Percentiles rank a stretch among this genome's conserved stretches.
These are phyloP conservation scores for Mycena sp. DNA, from an alignment of 1,284 basidiomycete genomes.

Conservation along the genomic window DNA sequence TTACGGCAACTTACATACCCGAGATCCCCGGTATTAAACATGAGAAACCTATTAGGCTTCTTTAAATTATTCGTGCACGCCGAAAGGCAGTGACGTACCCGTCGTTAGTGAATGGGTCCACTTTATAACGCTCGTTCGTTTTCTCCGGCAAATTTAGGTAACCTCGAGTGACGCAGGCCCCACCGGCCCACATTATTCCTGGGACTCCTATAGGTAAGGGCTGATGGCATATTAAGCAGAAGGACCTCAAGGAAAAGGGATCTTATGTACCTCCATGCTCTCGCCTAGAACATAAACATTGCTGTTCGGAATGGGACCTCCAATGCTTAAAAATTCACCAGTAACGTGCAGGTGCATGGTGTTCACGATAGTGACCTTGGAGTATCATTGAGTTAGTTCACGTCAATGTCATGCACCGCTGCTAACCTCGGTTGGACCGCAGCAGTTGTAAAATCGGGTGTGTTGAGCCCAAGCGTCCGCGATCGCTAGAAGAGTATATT, in stretches of 20 bases:
- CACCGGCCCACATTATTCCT: constrained; percentile 70
- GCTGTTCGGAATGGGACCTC: constrained; percentile 67
- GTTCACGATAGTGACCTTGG: constrained; percentile 67
- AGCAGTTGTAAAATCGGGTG: constrained; percentile 56
- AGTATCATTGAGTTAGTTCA: not conserved
- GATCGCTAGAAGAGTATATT: constrained; percentile 47
- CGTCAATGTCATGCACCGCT: not conserved
- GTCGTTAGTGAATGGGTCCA: constrained; percentile 60
- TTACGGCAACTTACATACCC: constrained; percentile 38
- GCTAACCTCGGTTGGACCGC: constrained; percentile 59
- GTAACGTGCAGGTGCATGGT: constrained; percentile 60
- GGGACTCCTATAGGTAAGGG: constrained; percentile 61
- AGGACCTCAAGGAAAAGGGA: not conserved
- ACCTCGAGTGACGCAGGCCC: constrained; percentile 60
- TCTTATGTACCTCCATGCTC: constrained; percentile 43
- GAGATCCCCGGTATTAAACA: constrained; percentile 71
- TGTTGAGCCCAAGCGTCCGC: constrained; percentile 61
- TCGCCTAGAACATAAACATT: constrained; percentile 66
- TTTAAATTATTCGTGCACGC: constrained; percentile 7
- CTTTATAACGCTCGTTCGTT: constrained; percentile 59
- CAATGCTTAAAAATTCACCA: constrained; percentile 57
- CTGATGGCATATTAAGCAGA: not conserved
- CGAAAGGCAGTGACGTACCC: constrained; percentile 47
- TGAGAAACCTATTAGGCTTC: constrained; percentile 49
- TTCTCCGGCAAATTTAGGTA: constrained; percentile 64